Percentiles rank a stretch among this genome's conserved stretches.
These are phyloP conservation scores for Botryotinia calthae DNA, from an alignment of 2,329 filamentous ascomycete genomes.

Conservation along the genomic window DNA sequence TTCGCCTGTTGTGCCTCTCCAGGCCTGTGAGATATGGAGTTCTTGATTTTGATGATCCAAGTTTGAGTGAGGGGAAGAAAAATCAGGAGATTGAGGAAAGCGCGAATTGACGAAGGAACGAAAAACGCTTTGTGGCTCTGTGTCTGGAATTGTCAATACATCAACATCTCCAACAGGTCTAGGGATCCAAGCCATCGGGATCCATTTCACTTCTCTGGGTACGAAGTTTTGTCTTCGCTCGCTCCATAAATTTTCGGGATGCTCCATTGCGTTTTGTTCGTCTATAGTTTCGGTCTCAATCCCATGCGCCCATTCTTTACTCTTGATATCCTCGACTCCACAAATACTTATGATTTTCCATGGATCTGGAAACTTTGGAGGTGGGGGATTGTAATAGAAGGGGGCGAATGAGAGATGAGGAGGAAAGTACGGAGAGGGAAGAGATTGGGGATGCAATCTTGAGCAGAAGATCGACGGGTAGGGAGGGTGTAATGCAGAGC, in stretches of 20 bases:
- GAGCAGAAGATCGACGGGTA: background rate
- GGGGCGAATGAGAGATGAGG: no score
- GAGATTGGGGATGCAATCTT: background rate
- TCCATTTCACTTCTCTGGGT: background rate
- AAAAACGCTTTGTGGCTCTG: background rate
- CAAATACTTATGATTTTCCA: background rate
- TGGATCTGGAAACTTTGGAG: no score
- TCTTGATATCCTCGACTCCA: background rate
- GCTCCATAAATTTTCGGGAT: background rate
- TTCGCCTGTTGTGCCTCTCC: background rate
- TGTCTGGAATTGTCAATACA: background rate
- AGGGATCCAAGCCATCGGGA: conserved; percentile 30
- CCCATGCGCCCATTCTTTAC: background rate
- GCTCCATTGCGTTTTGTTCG: background rate
- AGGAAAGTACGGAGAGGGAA: background rate
- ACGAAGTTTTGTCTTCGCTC: background rate
- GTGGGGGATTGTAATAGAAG: no score
- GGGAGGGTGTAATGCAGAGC: background rate
- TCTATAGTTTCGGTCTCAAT: background rate
- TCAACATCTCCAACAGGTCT: conserved; percentile 20
- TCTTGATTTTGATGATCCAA: no score
- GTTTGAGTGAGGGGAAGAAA: background rate
- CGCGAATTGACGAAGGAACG: background rate
- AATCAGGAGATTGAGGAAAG: background rate
- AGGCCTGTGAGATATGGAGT: background rate